Evolutionary conservation across 1,284 basidiomycete species (phyloP).

Genomic region (Pseudozyma sp.): DNA sequence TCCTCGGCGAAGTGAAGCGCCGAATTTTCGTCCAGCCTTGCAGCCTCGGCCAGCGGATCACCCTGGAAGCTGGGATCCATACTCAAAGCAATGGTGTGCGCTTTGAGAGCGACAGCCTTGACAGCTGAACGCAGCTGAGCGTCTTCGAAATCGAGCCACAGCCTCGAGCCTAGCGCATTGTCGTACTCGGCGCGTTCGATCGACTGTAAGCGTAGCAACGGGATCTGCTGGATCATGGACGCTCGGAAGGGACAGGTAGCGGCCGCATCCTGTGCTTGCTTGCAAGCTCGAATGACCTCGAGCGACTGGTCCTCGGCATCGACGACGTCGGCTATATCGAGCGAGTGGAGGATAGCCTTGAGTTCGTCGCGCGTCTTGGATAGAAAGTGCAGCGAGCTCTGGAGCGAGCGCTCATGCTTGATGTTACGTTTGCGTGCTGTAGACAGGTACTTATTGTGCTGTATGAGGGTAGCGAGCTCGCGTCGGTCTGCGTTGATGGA

Average conservation of each 20-base stretch:
- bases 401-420: slow-evolving; percentile 21
- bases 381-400: slow-evolving; percentile 5
- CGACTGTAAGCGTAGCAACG: slow-evolving; percentile 35
- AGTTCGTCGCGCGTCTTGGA: slow-evolving; percentile 33
- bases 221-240: slow-evolving; percentile 26
- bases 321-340: slow-evolving; percentile 41
- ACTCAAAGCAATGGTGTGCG: slow-evolving; percentile 12
- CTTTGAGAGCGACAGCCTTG: slow-evolving; percentile 30
- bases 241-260: slow-evolving; percentile 23
- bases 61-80: slow-evolving; percentile 16
- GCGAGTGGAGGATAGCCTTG: slow-evolving; percentile 30
- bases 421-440: slow-evolving; percentile 24
- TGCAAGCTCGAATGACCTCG: slow-evolving; percentile 32
- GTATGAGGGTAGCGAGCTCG: slow-evolving; percentile 22
- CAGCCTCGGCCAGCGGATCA: slow-evolving; percentile 23
- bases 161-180: slow-evolving; percentile 21
- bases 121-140: slow-evolving; percentile 24
- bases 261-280: slow-evolving; percentile 16
- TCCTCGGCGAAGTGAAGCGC: slow-evolving; percentile 28
- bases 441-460: slow-evolving; percentile 8
- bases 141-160: slow-evolving; percentile 40
- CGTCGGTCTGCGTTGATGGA: slow-evolving; percentile 28
- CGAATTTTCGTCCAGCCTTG: slow-evolving; percentile 19
- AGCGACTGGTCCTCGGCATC: slow-evolving; percentile 48
- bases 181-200: slow-evolving; percentile 45